phyloP scores from a whole-genome alignment of 352 stramenopile species.

The Globisporangium barbulae region DNA sequence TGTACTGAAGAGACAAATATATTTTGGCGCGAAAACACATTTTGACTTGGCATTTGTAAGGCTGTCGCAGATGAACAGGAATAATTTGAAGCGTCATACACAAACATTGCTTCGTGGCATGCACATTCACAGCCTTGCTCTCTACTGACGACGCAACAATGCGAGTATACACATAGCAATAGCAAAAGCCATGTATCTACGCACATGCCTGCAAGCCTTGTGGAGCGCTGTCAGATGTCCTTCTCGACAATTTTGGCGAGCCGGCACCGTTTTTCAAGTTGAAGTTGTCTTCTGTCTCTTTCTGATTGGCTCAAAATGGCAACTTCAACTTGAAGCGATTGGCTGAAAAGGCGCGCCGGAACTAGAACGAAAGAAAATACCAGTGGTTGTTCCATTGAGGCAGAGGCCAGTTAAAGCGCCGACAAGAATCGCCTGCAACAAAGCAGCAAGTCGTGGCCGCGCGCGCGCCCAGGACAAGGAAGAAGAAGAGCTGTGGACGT shows the following conservation, averaged over 20 bases:
- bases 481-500: not conserved
- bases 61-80: not conserved
- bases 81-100: too few species aligned
- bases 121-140: not conserved
- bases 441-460: not conserved
- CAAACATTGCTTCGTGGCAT: too few species aligned
- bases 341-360: slow-evolving; percentile 1
- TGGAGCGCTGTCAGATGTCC: not conserved
- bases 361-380: slow-evolving; percentile 18
- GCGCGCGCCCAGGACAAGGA: not conserved
- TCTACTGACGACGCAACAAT: too few species aligned
- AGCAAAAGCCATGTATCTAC: not conserved
- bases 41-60: not conserved
- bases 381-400: slow-evolving; percentile 3
- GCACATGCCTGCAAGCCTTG: too few species aligned
- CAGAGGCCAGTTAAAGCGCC: slow-evolving; percentile 7
- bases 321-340: slow-evolving; percentile 4
- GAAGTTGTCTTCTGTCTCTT: slow-evolving; percentile 22
- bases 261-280: slow-evolving; percentile 23
- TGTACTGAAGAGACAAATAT: not conserved
- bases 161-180: not conserved
- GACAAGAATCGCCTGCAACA: not conserved
- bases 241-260: slow-evolving; percentile 15
- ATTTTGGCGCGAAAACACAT: not conserved
- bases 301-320: slow-evolving; percentile 26